phyloP scores from a whole-genome alignment of 768 basidiomycete species.

The Boletus sp. region DNA sequence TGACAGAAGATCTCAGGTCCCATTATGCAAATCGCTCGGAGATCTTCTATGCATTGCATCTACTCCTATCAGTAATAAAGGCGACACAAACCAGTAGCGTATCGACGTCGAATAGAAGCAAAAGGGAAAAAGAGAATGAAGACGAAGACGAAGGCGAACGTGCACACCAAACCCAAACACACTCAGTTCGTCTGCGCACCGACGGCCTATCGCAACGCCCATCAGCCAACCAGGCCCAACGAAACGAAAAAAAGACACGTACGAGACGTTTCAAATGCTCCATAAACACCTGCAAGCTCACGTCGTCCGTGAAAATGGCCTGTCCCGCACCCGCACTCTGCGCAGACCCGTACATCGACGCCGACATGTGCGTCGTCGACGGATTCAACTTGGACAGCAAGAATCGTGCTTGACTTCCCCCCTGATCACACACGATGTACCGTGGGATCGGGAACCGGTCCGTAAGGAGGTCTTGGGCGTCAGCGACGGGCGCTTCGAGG shows the following conservation, averaged over 20 bases:
- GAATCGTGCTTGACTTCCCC: constrained; percentile 98
- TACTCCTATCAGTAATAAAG: constrained; percentile 15
- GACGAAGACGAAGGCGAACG: not conserved
- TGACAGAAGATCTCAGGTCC: not conserved
- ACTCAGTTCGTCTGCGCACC: constrained; percentile 66
- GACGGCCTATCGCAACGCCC: constrained; percentile 46
- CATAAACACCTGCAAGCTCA: constrained; percentile 97
- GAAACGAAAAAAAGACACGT: constrained; percentile 27
- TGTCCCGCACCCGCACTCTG: constrained; percentile 70
- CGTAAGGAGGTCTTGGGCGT: constrained; percentile 94
- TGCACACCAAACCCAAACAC: not conserved
- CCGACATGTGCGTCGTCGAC: constrained; percentile 95
- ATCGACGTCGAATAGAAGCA: constrained; percentile 1
- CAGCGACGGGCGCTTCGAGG: constrained; percentile 78
- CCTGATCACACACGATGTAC: constrained; percentile 97
- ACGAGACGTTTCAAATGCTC: constrained; percentile 94
- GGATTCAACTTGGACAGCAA: constrained; percentile 94
- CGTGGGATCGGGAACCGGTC: constrained; percentile 97
- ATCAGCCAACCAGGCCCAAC: not conserved
- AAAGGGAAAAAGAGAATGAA: not conserved
- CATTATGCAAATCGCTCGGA: not conserved
- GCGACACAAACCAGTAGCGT: constrained; percentile 7
- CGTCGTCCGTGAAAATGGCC: constrained; percentile 98
- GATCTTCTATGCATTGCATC: constrained; percentile 9
- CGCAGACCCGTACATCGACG: constrained; percentile 83